Conservation (phyloP, 2,329 filamentous ascomycete genomes). For the Emmonsia crescens region DNA sequence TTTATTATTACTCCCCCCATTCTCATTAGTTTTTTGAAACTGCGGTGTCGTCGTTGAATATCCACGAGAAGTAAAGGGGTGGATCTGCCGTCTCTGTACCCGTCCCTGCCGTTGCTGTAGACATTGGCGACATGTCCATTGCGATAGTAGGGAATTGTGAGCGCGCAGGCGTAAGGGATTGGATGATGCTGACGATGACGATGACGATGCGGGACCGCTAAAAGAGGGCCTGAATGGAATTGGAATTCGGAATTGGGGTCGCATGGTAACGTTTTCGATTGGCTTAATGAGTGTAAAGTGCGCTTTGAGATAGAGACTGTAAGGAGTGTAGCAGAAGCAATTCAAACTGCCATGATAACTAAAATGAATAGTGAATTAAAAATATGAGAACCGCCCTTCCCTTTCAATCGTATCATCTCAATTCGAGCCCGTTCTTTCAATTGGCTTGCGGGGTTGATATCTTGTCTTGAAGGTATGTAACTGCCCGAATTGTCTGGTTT, state of each 20-base stretch:
- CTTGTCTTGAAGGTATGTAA: background rate
- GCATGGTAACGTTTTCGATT: slow-evolving; percentile 3
- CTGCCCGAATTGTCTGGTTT: background rate
- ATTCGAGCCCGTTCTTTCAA: background rate
- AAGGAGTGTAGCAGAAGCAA: background rate
- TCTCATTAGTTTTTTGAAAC: background rate
- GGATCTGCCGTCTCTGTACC: background rate
- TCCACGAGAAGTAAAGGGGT: background rate
- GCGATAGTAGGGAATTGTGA: background rate
- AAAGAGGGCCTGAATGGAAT: background rate
- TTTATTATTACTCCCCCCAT: background rate
- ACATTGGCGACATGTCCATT: slow-evolving; percentile 17
- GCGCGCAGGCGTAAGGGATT: background rate
- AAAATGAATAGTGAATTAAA: background rate
- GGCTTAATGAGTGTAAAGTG: background rate
- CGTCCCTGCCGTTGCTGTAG: slow-evolving; percentile 8
- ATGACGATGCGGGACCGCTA: background rate
- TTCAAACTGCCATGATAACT: background rate
- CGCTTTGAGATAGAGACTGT: background rate
- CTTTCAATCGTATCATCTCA: background rate
- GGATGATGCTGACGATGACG: background rate
- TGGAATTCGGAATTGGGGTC: slow-evolving; percentile 2
- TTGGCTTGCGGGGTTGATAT: background rate
- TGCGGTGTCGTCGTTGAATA: slow-evolving; percentile 1
- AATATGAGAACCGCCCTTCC: background rate